A percentile compares a stretch with the other conserved stretches of the same genome.
Conservation (phyloP, 169 alveolate species). For the Plasmodium vivax region DNA sequence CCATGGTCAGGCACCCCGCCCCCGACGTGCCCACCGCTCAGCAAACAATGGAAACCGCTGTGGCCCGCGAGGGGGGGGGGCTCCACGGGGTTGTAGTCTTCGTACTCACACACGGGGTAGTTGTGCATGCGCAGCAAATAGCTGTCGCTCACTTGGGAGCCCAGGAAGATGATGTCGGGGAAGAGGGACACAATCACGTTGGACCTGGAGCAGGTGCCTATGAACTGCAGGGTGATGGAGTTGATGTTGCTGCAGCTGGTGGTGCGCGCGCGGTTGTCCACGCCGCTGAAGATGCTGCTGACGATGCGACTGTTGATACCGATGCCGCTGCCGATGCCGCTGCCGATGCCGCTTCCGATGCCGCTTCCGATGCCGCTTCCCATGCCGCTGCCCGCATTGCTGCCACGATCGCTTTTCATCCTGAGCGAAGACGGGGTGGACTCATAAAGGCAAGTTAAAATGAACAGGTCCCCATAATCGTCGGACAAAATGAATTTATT, state of each 20-base stretch:
- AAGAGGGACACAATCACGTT: constrained; percentile 46
- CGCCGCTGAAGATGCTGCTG: too few relatives aligned
- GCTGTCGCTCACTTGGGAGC: constrained; percentile 71
- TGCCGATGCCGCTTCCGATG: background rate
- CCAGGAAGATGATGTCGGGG: constrained; percentile 52
- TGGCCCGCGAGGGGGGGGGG: background rate
- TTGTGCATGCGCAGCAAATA: constrained; percentile 57
- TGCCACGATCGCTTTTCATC: background rate
- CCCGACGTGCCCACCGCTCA: background rate
- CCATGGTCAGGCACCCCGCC: background rate
- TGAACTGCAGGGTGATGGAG: constrained; percentile 33
- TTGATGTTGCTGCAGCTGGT: background rate
- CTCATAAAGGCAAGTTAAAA: constrained; percentile 13
- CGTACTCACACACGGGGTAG: constrained; percentile 22
- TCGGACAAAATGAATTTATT: constrained; percentile 52
- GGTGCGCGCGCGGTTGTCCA: background rate
- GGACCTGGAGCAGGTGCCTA: constrained; percentile 67
- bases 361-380: background rate
- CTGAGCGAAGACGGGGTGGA: background rate
- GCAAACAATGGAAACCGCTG: background rate
- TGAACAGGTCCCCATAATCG: constrained; percentile 70
- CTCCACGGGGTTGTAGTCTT: constrained; percentile 30
- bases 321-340: too few relatives aligned
- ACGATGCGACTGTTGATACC: background rate
- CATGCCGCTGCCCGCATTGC: background rate